Evolutionary conservation across 495 filamentous ascomycete genomes (phyloP), one percentile per base, ranked within the genome.

Genomic region (Annulohypoxylon moriforme): DNA sequence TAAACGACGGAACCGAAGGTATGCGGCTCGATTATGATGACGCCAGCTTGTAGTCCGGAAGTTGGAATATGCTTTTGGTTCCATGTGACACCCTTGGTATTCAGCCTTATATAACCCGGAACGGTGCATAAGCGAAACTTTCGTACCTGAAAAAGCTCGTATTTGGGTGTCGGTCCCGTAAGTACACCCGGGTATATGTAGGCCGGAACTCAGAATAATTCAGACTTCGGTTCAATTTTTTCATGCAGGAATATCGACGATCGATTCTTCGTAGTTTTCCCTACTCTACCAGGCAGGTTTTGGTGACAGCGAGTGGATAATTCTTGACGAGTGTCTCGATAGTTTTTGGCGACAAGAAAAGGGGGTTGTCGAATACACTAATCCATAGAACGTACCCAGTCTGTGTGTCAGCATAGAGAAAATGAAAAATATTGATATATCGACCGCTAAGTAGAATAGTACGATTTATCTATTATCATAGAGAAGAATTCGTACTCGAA

Each of bases 41-140:
- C 34, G 55, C 55, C 55, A 58, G 33, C 55, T 16, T 18, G 8
- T 49, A 49, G 22, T 16, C 6, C 44, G 44, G 42, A 63, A 16
- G 59, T 69, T 59, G 33, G 33, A 69, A 42, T 31, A 58, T 29
- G 31, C 59, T 63, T 59, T 29, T 20, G 40, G 40, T 22, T 24
- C 29, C 31, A 49, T 20, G 42, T 34, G 31, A 58, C 22, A 38
- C 31, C 34, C 16, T 13, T 40, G 55, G 13, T 25, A 14, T 25
- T 50, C 20, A 63, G 20, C 40, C 52, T n/a, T 44, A 59, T 20
- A 10, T 22, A 52, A 18, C 31, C 22, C 24, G 34, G 11, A 34
- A 24, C 8, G 7, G 18, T 64, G 61, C 61, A 64, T 64, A 64
- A 64, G 38, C 61, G 61, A 40, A 64, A 55, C 24, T 8, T 44